Conservation (phyloP, 176 grass and related monocot genomes). For the Aegilops longissima region DNA sequence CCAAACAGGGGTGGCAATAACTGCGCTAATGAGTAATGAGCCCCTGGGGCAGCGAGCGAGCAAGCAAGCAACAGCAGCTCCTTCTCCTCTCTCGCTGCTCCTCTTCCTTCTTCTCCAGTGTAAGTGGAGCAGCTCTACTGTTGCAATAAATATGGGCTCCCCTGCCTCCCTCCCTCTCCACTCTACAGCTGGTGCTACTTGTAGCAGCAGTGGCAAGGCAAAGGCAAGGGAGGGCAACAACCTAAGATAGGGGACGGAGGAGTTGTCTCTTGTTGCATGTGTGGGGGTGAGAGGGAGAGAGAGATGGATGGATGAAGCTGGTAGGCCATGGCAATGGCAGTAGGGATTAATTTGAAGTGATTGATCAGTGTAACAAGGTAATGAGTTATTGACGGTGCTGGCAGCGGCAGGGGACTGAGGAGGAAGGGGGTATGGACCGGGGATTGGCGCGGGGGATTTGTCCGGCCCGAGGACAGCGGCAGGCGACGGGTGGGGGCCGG, state of each 20-base stretch:
- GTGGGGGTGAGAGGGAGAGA: conserved; percentile 3
- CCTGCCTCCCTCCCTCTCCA: neutral
- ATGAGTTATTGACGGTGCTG: conserved; percentile 34
- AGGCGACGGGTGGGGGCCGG: neutral
- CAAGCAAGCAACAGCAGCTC: neutral
- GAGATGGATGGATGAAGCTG: too few relatives aligned
- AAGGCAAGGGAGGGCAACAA: neutral
- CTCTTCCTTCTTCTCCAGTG: conserved; percentile 14
- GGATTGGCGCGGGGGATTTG: conserved; percentile 18
- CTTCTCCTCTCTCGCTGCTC: neutral
- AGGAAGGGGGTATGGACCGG: neutral
- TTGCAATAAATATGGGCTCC: conserved; percentile 7
- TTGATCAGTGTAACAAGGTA: conserved; percentile 21
- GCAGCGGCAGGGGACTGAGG: neutral
- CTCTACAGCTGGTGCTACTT: neutral
- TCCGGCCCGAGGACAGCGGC: conserved; percentile 13
- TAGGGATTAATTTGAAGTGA: conserved; percentile 16
- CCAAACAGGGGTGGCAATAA: conserved; percentile 40
- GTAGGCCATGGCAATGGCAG: neutral
- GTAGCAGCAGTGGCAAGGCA: neutral
- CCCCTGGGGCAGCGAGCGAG: conserved; percentile 26
- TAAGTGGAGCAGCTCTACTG: neutral
- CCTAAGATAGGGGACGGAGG: conserved; percentile 19
- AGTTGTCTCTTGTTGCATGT: conserved; percentile 47
- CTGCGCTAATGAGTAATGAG: conserved; percentile 32